These are phyloP conservation scores for Fragaria ananassa DNA, from an alignment of 306 rosid genomes.

Conservation along the genomic window DNA sequence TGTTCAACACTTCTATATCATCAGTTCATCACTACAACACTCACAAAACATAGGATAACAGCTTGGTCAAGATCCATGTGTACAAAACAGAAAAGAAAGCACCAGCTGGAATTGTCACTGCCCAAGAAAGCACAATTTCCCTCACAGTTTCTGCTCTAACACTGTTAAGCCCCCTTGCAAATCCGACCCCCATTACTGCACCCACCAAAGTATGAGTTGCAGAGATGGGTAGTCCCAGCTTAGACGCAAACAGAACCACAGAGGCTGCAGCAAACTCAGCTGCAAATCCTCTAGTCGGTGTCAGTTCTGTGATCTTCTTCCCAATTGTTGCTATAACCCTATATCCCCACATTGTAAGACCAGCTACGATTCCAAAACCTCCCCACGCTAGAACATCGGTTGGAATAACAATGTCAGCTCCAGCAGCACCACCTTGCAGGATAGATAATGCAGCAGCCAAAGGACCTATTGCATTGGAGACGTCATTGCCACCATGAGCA, in stretches of 20 bases:
- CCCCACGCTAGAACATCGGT: slow-evolving; percentile 98
- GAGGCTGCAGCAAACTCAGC: slow-evolving; percentile 98
- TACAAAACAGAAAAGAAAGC: slow-evolving; percentile 64
- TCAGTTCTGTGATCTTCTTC: slow-evolving; percentile 88
- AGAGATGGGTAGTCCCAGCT: slow-evolving; percentile 79
- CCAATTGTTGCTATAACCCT: slow-evolving; percentile 96
- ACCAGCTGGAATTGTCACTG: slow-evolving; percentile 87
- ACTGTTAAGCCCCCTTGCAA: slow-evolving; percentile 87
- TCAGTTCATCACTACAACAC: slow-evolving; percentile 14
- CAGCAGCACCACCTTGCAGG: slow-evolving; percentile 62
- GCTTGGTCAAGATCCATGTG: slow-evolving; percentile 86
- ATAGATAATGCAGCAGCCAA: slow-evolving; percentile 87
- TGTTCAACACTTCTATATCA: slow-evolving; percentile 17
- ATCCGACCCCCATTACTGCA: slow-evolving; percentile 99
- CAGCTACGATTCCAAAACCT: slow-evolving; percentile 96
- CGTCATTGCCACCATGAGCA: slow-evolving; percentile 98
- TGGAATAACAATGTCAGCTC: slow-evolving; percentile 73
- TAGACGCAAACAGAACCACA: slow-evolving; percentile 85
- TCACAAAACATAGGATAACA: slow-evolving; percentile 67
- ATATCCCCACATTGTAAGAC: slow-evolving; percentile 92
- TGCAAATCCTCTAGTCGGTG: slow-evolving; percentile 97
- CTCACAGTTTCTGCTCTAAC: slow-evolving; percentile 92
- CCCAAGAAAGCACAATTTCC: slow-evolving; percentile 92
- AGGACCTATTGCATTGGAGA: slow-evolving; percentile 94
- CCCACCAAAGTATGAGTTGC: slow-evolving; percentile 95